Evolutionary conservation across 495 filamentous ascomycete species (phyloP).

Genomic region (Platismatia glauca): DNA sequence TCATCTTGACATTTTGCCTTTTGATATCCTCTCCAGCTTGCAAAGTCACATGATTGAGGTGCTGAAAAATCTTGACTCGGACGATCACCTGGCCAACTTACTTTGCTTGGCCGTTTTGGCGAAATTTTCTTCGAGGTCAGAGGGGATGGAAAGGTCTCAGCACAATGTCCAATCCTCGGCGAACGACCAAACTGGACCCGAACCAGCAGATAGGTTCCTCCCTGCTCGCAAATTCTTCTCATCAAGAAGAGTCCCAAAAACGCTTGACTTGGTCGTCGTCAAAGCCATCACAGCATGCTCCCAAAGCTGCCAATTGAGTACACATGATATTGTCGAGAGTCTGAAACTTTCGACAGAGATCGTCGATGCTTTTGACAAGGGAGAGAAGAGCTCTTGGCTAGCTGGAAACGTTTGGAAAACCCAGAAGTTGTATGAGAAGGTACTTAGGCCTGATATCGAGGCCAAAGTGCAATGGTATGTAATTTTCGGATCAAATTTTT

Average conservation of each 20-base stretch:
- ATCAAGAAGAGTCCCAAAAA: slow-evolving; percentile 42
- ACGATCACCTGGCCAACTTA: slow-evolving; percentile 40
- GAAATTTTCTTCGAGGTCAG: slow-evolving; percentile 29
- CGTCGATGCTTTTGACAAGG: slow-evolving; percentile 35
- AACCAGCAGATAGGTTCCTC: slow-evolving; percentile 28
- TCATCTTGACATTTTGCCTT: slow-evolving; percentile 31
- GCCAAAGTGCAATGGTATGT: slow-evolving; percentile 35
- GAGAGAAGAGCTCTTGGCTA: slow-evolving; percentile 39
- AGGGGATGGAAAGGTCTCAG: neutral
- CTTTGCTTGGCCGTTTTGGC: slow-evolving; percentile 44
- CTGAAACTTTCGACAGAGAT: slow-evolving; percentile 44
- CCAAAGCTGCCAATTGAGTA: slow-evolving; percentile 31
- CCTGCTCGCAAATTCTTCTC: slow-evolving; percentile 43
- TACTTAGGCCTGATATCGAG: slow-evolving; percentile 34
- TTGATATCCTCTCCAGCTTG: slow-evolving; percentile 35
- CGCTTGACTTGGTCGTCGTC: slow-evolving; percentile 45
- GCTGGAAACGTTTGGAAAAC: slow-evolving; percentile 34
- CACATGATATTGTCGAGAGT: slow-evolving; percentile 37
- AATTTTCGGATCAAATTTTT: too few species aligned
- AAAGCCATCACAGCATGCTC: slow-evolving; percentile 39
- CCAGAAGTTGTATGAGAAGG: slow-evolving; percentile 46
- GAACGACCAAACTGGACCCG: neutral
- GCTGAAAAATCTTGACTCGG: slow-evolving; percentile 37
- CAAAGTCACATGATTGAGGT: slow-evolving; percentile 40
- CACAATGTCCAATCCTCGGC: neutral